Evolutionary conservation across 352 stramenopile genomes (phyloP), one percentile per base, ranked within the genome.

Genomic region (Globisporangium carolinianum): DNA sequence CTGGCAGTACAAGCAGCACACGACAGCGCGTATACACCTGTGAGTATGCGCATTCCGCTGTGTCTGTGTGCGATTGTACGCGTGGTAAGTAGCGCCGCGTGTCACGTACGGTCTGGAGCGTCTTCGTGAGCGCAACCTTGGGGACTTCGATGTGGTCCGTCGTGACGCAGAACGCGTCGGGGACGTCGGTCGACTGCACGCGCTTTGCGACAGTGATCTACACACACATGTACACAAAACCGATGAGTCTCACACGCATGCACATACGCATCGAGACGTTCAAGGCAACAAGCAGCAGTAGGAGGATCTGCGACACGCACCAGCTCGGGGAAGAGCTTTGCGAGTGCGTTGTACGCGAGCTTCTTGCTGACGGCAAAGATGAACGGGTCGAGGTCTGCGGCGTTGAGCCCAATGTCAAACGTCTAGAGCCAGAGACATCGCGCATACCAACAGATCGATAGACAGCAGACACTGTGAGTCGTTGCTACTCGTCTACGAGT

Each of bases 351-450:
- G 66, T 83, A 92, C 51, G 78, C 63, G 58, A 83, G 51, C 62
- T 88, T 90, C 71, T 92, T 92, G 60, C 73, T 77, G 46, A 92
- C 71, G 11, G 67, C 66, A 47, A 92, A 73, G 43, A 92, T 75
- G 47, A 92, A 78, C 49, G 82, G 79, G 58, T 92, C 82, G 51
- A 90, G 37, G 24, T 85, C 68, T 14, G 61, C 63, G 0, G 67
- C 64, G 46, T 88, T 84, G 15, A 92, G 60, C 8, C 78, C 75
- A 47, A 92, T 72, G 57, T 89, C 76, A 37, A 92, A 69, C 48
- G 78, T 89, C 82, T 91, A 55, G 12, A 12, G 37, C 11, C 10
- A 42, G 18, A 15, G 24, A 32, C 24, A 2, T 32, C 2, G 24
- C 24, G 24, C 24, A 32, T 32, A 32, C 24, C 24, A 32, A 36